phyloP scores from a whole-genome alignment of 306 rosid species.

The Gastrolobium villosum region DNA sequence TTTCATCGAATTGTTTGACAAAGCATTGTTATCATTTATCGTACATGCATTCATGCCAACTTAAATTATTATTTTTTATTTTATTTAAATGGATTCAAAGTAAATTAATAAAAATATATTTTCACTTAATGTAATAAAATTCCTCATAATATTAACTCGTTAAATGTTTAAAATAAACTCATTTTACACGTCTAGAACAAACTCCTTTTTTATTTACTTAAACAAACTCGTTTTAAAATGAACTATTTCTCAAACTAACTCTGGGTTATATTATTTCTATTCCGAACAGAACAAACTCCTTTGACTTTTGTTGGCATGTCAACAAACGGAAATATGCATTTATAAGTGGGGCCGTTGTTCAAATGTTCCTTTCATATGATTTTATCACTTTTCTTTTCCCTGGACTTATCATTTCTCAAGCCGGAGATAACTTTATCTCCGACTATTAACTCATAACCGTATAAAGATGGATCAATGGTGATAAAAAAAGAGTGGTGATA shows the following conservation, averaged over 20 bases:
- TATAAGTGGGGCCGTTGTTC: conserved; percentile 19
- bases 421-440: no score
- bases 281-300: conserved; percentile 21
- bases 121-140: not conserved
- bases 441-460: no score
- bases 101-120: no score
- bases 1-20: not conserved
- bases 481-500: no score
- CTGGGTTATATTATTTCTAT: not conserved
- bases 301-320: conserved; percentile 39
- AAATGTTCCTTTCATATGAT: conserved; percentile 28
- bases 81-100: no score
- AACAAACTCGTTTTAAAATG: no score
- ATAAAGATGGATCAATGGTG: no score
- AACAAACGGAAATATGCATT: conserved; percentile 37
- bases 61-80: no score
- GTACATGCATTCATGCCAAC: not conserved
- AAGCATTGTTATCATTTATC: not conserved
- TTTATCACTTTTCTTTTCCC: not conserved
- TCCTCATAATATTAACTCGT: not conserved
- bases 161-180: not conserved
- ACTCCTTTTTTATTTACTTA: no score
- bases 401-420: no score
- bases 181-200: no score
- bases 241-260: no score